Evolutionary conservation across 202 grass and related monocot genomes (phyloP), one percentile per base, ranked within the genome.

Genomic region (Setaria italica): DNA sequence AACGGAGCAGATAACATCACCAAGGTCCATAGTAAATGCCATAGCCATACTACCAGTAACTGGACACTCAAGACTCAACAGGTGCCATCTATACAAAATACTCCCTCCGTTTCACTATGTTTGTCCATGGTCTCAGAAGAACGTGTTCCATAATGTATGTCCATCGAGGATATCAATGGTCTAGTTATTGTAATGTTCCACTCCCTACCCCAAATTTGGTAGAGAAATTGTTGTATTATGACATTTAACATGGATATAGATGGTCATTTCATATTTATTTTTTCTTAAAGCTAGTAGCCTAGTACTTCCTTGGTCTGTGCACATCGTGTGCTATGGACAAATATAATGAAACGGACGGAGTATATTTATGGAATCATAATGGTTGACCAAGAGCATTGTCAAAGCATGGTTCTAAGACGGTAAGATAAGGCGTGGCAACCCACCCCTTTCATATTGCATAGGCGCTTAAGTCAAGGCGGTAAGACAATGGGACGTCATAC

Each of bases 11-110:
- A 47, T 39, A 57, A 51, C 35, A 15, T 42, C 70, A 59, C 43
- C 46, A 70, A 67, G 42, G 37, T 78, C 49, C 63, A 82, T 59
- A 67, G 42, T 58, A 71, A 82, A 34, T 72, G 67, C 0, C n/a
- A 46, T 5, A 41, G 39, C 39, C 39, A 79, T 85, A 64, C 11
- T 76, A 85, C 19, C 14, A 60, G 19, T 65, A 82, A 39, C 17
- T 82, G 48, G 29, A 66, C 49, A 50, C 42, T 86, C 37, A 79
- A 66, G 39, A 50, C 42, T 86, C 37, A 74, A 47, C 43, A 69
- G 3, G 15, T 11, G 19, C 0, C 35, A 20, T 80, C 12, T 45
- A 51, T 43, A 74, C 41, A 46, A 70, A 9, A 77, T 62, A 30
- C 25, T 62, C 59, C 1, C 21, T 32, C 21, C 25, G 4, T 62